A percentile compares a stretch with the other conserved stretches of the same genome.
phyloP scores from a whole-genome alignment of 495 filamentous ascomycete genomes.

The Penicillium egyptiacum region DNA sequence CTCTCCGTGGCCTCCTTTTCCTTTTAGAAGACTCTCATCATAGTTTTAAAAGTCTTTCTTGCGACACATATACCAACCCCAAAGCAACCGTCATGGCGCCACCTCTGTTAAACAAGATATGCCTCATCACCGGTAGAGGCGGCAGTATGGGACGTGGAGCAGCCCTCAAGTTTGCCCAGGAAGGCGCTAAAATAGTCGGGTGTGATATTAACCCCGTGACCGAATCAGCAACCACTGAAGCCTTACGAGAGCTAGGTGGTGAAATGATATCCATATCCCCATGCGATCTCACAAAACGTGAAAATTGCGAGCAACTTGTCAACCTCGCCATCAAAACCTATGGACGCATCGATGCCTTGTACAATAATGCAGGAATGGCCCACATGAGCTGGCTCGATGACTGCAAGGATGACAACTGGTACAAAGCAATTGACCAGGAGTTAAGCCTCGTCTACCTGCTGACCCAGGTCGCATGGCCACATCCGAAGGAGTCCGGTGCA shows the following conservation, averaged over 20 bases:
- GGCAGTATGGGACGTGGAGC: slow-evolving; percentile 5
- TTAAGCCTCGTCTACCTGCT: slow-evolving; percentile 1
- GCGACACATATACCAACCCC: not conserved
- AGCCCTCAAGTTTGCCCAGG: slow-evolving; percentile 5
- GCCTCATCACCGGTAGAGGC: slow-evolving; percentile 4
- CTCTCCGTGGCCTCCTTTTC: not conserved
- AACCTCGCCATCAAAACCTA: not conserved
- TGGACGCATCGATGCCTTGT: slow-evolving; percentile 1
- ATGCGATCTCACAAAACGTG: not conserved
- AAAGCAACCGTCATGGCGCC: not conserved
- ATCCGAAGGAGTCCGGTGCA: not conserved
- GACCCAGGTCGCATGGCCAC: not conserved
- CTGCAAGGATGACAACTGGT: not conserved
- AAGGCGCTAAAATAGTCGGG: slow-evolving; percentile 4
- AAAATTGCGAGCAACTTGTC: slow-evolving; percentile 2
- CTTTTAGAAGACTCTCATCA: not conserved
- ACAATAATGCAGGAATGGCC: slow-evolving; percentile 2
- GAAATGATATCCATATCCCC: slow-evolving; percentile 2
- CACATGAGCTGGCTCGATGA: slow-evolving; percentile 2
- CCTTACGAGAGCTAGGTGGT: not conserved
- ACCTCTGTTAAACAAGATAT: not conserved
- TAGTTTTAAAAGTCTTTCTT: not conserved
- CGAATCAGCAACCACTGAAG: not conserved
- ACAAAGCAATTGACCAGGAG: slow-evolving; percentile 1
- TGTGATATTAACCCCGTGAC: not conserved